Evolutionary conservation across 2,329 filamentous ascomycete genomes (phyloP).

Genomic region (Aspergillus phoenicis): DNA sequence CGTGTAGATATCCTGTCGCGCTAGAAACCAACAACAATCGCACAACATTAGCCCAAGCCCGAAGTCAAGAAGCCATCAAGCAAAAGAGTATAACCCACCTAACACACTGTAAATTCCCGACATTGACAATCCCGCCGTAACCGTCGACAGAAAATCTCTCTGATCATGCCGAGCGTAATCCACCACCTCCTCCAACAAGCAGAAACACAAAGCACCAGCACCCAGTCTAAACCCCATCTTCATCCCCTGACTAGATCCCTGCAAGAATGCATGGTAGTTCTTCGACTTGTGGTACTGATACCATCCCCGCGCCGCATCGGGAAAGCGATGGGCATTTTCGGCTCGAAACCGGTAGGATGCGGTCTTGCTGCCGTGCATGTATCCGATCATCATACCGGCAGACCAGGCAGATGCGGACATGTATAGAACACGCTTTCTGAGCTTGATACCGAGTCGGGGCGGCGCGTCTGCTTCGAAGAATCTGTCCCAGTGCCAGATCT

Average conservation of each 20-base stretch:
- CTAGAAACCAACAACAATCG: constrained; percentile 46
- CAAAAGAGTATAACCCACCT: constrained; percentile 59
- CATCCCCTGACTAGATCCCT: constrained; percentile 73
- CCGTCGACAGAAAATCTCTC: constrained; percentile 78
- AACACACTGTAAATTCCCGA: constrained; percentile 85
- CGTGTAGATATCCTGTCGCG: constrained; percentile 76
- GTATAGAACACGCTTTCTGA: constrained; percentile 66
- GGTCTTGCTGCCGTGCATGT: constrained; percentile 70
- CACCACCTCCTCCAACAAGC: constrained; percentile 81
- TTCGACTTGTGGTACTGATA: constrained; percentile 99
- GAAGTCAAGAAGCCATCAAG: background rate
- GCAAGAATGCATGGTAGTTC: constrained; percentile 83
- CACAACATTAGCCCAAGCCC: constrained; percentile 5
- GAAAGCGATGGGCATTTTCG: constrained; percentile 93
- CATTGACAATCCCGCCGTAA: constrained; percentile 79
- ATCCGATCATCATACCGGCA: constrained; percentile 71
- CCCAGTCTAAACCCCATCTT: constrained; percentile 72
- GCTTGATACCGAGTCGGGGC: constrained; percentile 62
- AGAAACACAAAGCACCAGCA: constrained; percentile 74
- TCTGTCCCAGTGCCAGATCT: constrained; percentile 40
- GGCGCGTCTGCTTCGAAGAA: constrained; percentile 42
- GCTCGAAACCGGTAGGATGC: constrained; percentile 84
- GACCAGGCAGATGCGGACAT: constrained; percentile 65
- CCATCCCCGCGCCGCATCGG: constrained; percentile 81
- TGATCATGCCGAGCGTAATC: constrained; percentile 63